Conservation (phyloP, 306 rosid genomes). For the Quercus ilex region DNA sequence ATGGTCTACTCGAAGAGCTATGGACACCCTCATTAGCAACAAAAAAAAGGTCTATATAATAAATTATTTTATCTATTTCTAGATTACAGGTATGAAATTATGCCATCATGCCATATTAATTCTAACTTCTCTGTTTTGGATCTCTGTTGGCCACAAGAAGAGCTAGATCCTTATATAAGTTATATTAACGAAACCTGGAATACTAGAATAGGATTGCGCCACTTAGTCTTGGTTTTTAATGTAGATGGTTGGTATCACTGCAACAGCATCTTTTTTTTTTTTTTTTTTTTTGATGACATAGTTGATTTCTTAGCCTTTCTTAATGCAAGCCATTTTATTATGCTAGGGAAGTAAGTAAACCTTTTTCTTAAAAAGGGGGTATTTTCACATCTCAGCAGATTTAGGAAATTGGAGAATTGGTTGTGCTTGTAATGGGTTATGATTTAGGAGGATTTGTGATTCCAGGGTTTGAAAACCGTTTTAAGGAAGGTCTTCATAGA, state of each 20-base stretch:
- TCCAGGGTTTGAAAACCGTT: too few species aligned
- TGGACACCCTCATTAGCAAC: too few species aligned
- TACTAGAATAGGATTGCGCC: neutral
- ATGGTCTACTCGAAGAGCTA: too few species aligned
- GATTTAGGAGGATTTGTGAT: too few species aligned
- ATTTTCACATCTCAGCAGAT: too few species aligned
- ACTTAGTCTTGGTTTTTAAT: neutral
- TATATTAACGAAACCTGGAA: neutral
- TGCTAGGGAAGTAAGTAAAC: too few species aligned
- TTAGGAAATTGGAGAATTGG: too few species aligned
- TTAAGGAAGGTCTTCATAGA: too few species aligned
- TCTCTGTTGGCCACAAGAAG: neutral
- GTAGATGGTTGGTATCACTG: neutral
- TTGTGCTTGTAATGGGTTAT: too few species aligned
- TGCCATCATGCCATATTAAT: neutral
- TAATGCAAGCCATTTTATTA: neutral
- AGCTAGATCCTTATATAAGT: neutral
- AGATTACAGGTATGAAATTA: neutral
- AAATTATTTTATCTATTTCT: neutral
- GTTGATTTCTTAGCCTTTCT: neutral
- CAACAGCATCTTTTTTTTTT: neutral
- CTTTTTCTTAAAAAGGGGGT: too few species aligned
- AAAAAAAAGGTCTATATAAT: too few species aligned
- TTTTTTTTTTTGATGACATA: too few species aligned
- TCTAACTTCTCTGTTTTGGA: neutral